Evolutionary conservation across 305 asterid genomes (phyloP), one percentile per base, ranked within the genome.

Genomic region (Salvia sclarea): DNA sequence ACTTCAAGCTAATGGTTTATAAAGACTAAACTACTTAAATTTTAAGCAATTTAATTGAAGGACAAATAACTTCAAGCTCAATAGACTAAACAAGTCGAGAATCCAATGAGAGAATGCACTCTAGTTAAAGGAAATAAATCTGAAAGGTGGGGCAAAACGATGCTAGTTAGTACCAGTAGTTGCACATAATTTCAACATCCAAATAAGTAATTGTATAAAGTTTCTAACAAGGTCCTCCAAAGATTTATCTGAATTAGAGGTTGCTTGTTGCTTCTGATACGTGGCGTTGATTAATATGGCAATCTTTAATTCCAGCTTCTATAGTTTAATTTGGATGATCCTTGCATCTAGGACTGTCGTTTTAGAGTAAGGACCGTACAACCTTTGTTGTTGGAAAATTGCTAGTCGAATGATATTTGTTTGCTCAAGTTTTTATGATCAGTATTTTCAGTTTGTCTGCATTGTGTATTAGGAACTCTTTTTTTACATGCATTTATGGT

Each of bases 401-500:
- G 18, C 18, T 44, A n/a, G 21, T 44, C 50, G 21, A 44, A 44
- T 44, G 20, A 16, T 21, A n/a, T 44, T 14, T 6, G 21, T 21
- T 5, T 44, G 20, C 21, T 44, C 9, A 44, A 44, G 50, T 44
- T 58, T 57, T 75, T 56, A 50, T 66, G 54, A 53, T 61, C 31
- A 35, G 60, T 21, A 16, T 56, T 13, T 14, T 47, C 58, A 20
- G 37, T 71, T 58, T 54, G 25, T 52, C 18, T 35, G 25, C 21
- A 22, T 24, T 57, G 61, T 43, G 66, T 61, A 17, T 54, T 62
- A 13, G 33, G 37, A 21, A 22, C 57, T 49, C 30, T 43, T 47
- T 50, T 14, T 16, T 50, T 56, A 55, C 68, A 35, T 64, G n/a
- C 35, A 30, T 43, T 72, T 58, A 50, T 65, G 67, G 1, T 41